phyloP scores from a whole-genome alignment of 1,284 basidiomycete genomes.

The Sporisorium sorghi region DNA sequence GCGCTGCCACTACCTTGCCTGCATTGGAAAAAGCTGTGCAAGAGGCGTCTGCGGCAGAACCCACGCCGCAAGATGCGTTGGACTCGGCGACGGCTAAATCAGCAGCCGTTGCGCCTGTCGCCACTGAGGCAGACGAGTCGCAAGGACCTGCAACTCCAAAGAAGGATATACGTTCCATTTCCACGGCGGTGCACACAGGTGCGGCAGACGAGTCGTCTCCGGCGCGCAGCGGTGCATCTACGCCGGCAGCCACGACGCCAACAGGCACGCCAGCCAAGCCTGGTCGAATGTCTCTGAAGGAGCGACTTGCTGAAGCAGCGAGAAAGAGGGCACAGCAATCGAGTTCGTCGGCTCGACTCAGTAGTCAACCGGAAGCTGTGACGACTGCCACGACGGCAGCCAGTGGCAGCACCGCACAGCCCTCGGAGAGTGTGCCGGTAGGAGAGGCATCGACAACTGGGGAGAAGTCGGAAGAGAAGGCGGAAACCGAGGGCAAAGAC shows the following conservation, averaged over 20 bases:
- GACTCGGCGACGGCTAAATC: not conserved
- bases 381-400: not conserved
- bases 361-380: slow-evolving; percentile 7
- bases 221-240: slow-evolving; percentile 35
- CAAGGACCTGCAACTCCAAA: slow-evolving; percentile 18
- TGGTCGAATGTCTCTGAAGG: slow-evolving; percentile 52
- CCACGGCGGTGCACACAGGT: not conserved
- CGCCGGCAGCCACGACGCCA: slow-evolving; percentile 27
- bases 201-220: slow-evolving; percentile 22
- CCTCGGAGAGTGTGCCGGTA: not conserved
- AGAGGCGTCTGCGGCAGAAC: not conserved
- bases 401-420: slow-evolving; percentile 3
- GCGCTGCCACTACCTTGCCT: not conserved
- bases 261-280: slow-evolving; percentile 38
- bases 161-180: not conserved
- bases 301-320: slow-evolving; percentile 57
- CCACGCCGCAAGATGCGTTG: not conserved
- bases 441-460: slow-evolving; percentile 4
- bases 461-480: not conserved
- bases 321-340: slow-evolving; percentile 43
- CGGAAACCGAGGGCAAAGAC: not conserved
- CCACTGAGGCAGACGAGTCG: not conserved
- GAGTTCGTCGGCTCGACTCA: slow-evolving; percentile 12
- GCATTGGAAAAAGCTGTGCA: not conserved
- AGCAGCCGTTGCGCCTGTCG: not conserved